Evolutionary conservation across 257 asterid species (phyloP).

Genomic region (Scutellaria galericulata): DNA sequence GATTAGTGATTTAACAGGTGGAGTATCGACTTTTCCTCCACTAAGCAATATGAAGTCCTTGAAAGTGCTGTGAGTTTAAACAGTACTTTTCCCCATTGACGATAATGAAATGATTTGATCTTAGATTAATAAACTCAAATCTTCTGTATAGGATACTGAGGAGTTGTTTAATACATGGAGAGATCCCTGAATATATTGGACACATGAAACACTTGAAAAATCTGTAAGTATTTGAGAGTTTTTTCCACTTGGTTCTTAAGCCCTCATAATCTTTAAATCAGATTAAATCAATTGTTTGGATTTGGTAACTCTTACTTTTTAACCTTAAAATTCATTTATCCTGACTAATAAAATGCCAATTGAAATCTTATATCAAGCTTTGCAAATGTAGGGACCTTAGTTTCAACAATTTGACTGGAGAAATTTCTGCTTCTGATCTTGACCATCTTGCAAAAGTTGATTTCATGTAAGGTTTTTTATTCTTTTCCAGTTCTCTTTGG

Average conservation of each 20-base stretch:
- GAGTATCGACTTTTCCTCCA: constrained; percentile 67
- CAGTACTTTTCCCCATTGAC: constrained; percentile 12
- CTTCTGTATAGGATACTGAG: constrained; percentile 55
- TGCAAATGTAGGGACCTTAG: constrained; percentile 74
- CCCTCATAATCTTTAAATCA: not conserved
- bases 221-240: constrained; percentile 57
- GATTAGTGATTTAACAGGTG: constrained; percentile 79
- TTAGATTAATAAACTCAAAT: constrained; percentile 22
- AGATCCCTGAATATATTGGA: constrained; percentile 68
- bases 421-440: constrained; percentile 59
- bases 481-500: constrained; percentile 27
- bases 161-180: constrained; percentile 70
- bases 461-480: constrained; percentile 65
- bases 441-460: constrained; percentile 53
- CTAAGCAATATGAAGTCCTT: constrained; percentile 55
- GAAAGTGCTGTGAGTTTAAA: constrained; percentile 69
- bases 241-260: not conserved
- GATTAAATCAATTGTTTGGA: not conserved
- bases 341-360: not conserved
- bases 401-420: constrained; percentile 77
- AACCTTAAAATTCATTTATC: too few relatives aligned
- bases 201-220: constrained; percentile 65
- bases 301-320: too few relatives aligned
- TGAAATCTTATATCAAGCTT: constrained; percentile 10
- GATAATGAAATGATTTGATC: constrained; percentile 9